These are phyloP conservation scores for Sporothrix pallida DNA, from an alignment of 2,329 filamentous ascomycete species.

Conservation along the genomic window DNA sequence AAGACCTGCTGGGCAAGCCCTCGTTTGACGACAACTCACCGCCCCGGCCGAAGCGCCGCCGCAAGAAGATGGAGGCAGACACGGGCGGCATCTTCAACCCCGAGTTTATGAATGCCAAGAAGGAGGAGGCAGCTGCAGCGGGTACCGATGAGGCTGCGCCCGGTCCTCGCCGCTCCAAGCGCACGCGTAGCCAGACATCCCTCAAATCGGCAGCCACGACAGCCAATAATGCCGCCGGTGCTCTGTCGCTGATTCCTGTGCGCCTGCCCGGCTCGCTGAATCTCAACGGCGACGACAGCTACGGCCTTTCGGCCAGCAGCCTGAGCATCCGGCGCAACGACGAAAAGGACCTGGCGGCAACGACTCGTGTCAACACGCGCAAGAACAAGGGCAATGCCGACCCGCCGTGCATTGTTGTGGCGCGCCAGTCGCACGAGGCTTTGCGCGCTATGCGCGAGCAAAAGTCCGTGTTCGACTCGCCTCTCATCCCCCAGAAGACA, in stretches of 20 bases:
- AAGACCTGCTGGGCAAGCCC: conserved; percentile 40
- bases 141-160: background rate
- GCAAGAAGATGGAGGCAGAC: conserved; percentile 42
- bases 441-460: conserved; percentile 40
- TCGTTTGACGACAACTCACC: conserved; percentile 41
- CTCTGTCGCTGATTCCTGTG: conserved; percentile 44
- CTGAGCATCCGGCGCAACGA: conserved; percentile 43
- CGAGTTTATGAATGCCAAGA: conserved; percentile 36
- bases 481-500: background rate
- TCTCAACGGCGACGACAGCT: conserved; percentile 40
- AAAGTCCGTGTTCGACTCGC: conserved; percentile 43
- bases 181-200: conserved; percentile 39
- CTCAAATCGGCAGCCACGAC: conserved; percentile 41
- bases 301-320: conserved; percentile 36
- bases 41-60: conserved; percentile 43
- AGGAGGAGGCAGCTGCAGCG: background rate
- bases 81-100: conserved; percentile 42
- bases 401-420: conserved; percentile 43
- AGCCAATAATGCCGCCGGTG: conserved; percentile 42
- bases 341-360: conserved; percentile 51
- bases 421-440: conserved; percentile 42
- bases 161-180: conserved; percentile 32
- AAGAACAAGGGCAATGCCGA: conserved; percentile 52
- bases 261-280: conserved; percentile 44
- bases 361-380: conserved; percentile 53